Percentiles rank a stretch among this genome's conserved stretches.
phyloP scores from a whole-genome alignment of 257 asterid genomes.

The Solanum gandarillasii region DNA sequence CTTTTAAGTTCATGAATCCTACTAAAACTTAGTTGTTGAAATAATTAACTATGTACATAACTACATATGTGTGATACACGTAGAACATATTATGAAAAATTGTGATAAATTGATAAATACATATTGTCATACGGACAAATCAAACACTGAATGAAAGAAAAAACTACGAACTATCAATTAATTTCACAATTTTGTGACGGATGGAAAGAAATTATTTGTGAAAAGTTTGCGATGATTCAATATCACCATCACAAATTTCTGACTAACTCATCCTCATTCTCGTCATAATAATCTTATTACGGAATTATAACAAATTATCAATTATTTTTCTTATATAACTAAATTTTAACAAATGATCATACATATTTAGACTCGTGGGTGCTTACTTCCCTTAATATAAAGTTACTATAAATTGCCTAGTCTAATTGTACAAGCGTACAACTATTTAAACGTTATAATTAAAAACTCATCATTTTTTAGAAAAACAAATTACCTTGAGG shows the following conservation, averaged over 20 bases:
- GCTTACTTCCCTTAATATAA: too few species aligned
- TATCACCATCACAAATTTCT: too few species aligned
- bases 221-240: background rate
- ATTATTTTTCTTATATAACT: background rate
- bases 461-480: too few species aligned
- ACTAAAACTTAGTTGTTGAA: background rate
- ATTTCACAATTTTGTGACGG: too few species aligned
- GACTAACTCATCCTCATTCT: background rate
- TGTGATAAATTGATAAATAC: background rate
- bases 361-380: too few species aligned
- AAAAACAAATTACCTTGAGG: too few species aligned
- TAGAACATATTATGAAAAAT: background rate
- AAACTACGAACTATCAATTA: too few species aligned
- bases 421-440: too few species aligned
- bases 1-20: background rate
- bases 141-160: background rate
- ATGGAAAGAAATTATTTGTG: background rate
- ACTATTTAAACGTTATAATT: too few species aligned
- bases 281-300: too few species aligned
- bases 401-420: too few species aligned
- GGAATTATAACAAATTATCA: rapidly evolving
- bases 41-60: background rate
- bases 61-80: background rate
- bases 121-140: background rate
- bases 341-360: background rate